Evolutionary conservation across 106 monocot genomes (phyloP).

Genomic region (Posidonia australis): DNA sequence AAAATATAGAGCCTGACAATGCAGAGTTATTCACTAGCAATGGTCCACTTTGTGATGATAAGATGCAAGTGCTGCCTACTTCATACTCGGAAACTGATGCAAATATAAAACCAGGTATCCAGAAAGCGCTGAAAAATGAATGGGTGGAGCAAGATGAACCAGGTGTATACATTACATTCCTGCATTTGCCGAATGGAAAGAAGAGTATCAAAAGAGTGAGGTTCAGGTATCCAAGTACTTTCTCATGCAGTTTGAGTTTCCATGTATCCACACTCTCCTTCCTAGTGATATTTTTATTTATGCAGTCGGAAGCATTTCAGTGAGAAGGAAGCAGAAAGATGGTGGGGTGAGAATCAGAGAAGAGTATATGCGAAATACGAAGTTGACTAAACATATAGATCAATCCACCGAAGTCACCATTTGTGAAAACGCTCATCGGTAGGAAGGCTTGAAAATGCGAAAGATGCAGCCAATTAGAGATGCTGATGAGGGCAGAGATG

Average conservation of each 20-base stretch:
- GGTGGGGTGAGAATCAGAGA: conserved; percentile 69
- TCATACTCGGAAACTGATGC: neutral
- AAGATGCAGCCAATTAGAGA: no score
- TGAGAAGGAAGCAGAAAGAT: conserved; percentile 54
- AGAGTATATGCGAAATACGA: conserved; percentile 44
- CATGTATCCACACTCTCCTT: neutral
- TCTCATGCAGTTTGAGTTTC: neutral
- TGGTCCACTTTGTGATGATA: neutral
- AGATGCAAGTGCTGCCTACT: neutral
- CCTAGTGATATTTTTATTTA: neutral
- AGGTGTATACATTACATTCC: conserved; percentile 64
- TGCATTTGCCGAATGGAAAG: conserved; percentile 36
- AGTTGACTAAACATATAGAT: conserved; percentile 6
- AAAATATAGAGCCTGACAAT: neutral
- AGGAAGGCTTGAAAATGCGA: no score
- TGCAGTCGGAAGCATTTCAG: conserved; percentile 66
- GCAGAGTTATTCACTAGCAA: neutral
- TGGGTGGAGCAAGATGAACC: conserved; percentile 49
- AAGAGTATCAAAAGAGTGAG: conserved; percentile 55
- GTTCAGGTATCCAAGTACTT: conserved; percentile 44
- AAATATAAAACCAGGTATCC: neutral
- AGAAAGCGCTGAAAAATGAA: conserved; percentile 23
- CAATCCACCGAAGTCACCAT: no score
- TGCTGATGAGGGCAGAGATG: no score
- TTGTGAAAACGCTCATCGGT: no score